Conservation (phyloP, 441 rosid species). For the Cnidoscolus chayamansa region DNA sequence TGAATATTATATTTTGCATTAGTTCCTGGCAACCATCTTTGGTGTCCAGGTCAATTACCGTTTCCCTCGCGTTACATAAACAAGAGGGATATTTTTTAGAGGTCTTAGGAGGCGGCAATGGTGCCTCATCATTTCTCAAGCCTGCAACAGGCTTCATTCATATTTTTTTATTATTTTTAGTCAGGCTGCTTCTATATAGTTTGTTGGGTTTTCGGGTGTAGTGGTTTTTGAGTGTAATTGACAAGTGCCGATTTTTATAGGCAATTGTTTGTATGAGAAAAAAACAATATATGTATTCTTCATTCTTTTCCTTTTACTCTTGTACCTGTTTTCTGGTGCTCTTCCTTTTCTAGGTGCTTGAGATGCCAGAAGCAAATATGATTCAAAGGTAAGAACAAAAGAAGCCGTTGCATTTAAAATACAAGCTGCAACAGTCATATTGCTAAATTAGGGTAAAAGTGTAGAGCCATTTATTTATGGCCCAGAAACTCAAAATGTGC, state of each 20-base stretch:
- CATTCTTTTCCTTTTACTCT: not conserved
- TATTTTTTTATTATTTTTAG: constrained; percentile 11
- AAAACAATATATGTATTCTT: constrained; percentile 19
- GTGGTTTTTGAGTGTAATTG: constrained; percentile 33
- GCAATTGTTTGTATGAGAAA: constrained; percentile 31
- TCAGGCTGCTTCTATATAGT: constrained; percentile 21
- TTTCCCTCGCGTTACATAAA: constrained; percentile 43
- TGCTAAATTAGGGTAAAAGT: too few relatives aligned
- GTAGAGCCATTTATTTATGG: too few relatives aligned
- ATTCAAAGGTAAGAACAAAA: too few relatives aligned
- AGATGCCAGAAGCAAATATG: too few relatives aligned
- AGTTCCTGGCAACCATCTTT: constrained; percentile 28
- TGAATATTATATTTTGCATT: constrained; percentile 29
- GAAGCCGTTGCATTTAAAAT: too few relatives aligned
- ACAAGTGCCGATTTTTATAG: constrained; percentile 32
- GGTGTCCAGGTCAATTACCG: constrained; percentile 29
- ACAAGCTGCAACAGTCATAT: too few relatives aligned
- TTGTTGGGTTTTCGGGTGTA: constrained; percentile 26
- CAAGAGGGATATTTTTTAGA: constrained; percentile 39
- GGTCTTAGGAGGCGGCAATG: constrained; percentile 27
- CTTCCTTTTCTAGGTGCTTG: too few relatives aligned
- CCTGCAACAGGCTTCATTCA: constrained; percentile 29
- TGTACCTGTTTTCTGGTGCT: too few relatives aligned
- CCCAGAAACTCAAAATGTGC: too few relatives aligned
- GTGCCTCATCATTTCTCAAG: constrained; percentile 27